These are phyloP conservation scores for Colletotrichum plurivorum DNA, from an alignment of 2,329 filamentous ascomycete genomes.

Conservation along the genomic window DNA sequence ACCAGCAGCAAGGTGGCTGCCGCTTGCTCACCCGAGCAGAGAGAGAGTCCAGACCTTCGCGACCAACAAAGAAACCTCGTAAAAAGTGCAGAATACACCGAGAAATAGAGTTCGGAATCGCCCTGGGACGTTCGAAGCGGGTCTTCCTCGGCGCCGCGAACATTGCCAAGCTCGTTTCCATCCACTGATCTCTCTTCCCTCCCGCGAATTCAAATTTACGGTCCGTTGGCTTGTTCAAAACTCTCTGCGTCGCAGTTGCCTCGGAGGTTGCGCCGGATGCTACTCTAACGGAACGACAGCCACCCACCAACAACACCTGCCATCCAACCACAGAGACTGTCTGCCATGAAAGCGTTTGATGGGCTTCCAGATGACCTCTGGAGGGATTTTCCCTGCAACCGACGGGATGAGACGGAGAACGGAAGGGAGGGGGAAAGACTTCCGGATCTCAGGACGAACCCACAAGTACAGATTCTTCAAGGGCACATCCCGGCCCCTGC, in stretches of 20 bases:
- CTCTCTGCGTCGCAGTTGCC: neutral
- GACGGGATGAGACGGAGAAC: neutral
- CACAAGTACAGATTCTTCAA: neutral
- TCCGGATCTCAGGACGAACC: slow-evolving; percentile 8
- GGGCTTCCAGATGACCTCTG: no score
- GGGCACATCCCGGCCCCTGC: neutral
- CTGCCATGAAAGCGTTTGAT: no score
- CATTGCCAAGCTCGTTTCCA: neutral
- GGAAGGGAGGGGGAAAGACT: neutral
- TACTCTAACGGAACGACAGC: neutral
- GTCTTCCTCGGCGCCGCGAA: neutral
- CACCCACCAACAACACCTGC: neutral
- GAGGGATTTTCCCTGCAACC: no score
- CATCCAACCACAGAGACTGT: neutral
- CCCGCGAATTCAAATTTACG: neutral
- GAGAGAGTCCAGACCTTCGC: no score
- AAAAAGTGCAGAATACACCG: neutral
- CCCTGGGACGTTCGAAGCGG: neutral
- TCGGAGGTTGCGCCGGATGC: neutral
- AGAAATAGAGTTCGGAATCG: neutral
- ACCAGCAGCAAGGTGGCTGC: no score
- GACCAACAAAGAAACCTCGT: no score
- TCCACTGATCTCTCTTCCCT: neutral
- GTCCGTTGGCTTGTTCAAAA: neutral
- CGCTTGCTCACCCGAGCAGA: no score